Conservation (phyloP, 129 eudicot genomes). For the Rutidosis leptorrhynchoides region DNA sequence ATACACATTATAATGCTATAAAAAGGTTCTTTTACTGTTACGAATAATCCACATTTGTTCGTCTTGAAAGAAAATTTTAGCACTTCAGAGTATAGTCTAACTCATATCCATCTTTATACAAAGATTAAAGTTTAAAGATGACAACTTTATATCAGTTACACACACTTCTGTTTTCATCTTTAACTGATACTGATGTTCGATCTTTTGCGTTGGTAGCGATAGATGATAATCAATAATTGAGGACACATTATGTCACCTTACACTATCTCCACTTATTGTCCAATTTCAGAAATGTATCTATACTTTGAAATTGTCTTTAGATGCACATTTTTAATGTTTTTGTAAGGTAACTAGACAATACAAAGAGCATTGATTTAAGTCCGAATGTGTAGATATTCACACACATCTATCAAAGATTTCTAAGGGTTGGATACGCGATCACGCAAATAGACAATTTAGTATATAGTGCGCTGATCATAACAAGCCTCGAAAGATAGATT, state of each 20-base stretch:
- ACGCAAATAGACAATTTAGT: neutral
- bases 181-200: constrained; percentile 14
- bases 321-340: constrained; percentile 11
- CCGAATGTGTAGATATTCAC: neutral
- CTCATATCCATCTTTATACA: constrained; percentile 22
- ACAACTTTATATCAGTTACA: constrained; percentile 25
- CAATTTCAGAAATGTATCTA: constrained; percentile 5
- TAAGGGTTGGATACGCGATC: neutral
- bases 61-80: constrained; percentile 11
- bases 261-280: constrained; percentile 17
- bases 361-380: neutral
- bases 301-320: neutral
- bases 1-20: too few relatives aligned
- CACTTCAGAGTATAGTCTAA: constrained; percentile 12
- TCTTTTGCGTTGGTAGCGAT: constrained; percentile 14
- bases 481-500: too few relatives aligned
- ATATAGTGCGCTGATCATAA: too few relatives aligned
- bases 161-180: constrained; percentile 9
- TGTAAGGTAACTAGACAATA: neutral
- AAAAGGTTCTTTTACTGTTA: neutral
- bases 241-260: constrained; percentile 16
- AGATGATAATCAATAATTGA: constrained; percentile 23
- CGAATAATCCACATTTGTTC: neutral
- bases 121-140: constrained; percentile 15
- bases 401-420: neutral